Base-by-base conservation (phyloP, 73 alveolate genomes). In the Symbiodinium pilosum region DNA sequence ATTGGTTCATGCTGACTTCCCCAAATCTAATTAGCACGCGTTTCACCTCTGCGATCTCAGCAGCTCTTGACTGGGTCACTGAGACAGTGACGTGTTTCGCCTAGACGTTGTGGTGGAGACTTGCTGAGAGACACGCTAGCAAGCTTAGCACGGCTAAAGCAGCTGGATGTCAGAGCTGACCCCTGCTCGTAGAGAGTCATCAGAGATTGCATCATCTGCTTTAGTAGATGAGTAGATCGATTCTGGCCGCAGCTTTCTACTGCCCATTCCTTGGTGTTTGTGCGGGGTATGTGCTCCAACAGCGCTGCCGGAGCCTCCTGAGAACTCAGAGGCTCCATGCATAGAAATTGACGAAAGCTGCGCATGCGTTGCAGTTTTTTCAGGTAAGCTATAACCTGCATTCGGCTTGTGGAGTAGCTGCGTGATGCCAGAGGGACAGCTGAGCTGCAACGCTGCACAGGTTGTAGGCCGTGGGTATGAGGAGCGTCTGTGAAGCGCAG, bases 291-390 rank as follows among this genome's bases (percentile, higher is more conserved):
- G 81, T 18, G 81, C 81, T 64, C 81, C 81, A 64, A 14, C 81
- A 34, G 30, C 1, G 81, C 81, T 64, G 40, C 81, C 39, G 81
- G 81, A 28, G 81, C 38, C 81, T 24, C 30, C 81, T 64, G 81
- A 38, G 39, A 64, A 64, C 81, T 64, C 81, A 64, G 81, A 64
- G 81, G 34, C 81, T 64, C 81, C 81, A 24, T 64, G 81, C 81
- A 28, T 64, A 64, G 81, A 64, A 26, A n/a, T n/a, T 1, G 73
- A 26, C 26, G 73, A 3, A 54, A 30, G 38, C 81, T n/a, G 41
- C 41, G 38, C 81, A 30, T 64, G 81, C 81, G 11, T 47, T 9
- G 59, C 59, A n/a, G n/a, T n/a, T n/a, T n/a, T n/a, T n/a, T n/a
- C n/a, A n/a, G n/a, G n/a, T n/a, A n/a, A n/a, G n/a, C n/a, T n/a